Evolutionary conservation across 1,284 basidiomycete genomes (phyloP).

Genomic region (Apiotrichum domesticum): DNA sequence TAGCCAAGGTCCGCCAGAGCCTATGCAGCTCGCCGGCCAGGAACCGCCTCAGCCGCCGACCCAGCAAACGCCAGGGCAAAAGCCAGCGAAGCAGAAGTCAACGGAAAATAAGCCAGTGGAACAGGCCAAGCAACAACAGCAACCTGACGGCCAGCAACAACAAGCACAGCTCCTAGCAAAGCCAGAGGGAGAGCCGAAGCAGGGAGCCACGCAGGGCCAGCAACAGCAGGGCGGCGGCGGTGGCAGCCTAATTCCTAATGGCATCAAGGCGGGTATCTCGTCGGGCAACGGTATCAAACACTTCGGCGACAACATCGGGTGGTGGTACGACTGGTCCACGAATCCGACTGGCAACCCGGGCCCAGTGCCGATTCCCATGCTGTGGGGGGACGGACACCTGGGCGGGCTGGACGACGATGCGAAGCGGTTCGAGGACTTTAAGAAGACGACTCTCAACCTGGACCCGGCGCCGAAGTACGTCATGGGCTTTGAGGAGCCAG

Average conservation of each 20-base stretch:
- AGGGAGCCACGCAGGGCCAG: too few species aligned
- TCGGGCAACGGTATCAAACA: constrained; percentile 27
- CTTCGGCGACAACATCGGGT: constrained; percentile 34
- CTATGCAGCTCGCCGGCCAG: too few species aligned
- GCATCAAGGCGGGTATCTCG: constrained; percentile 43
- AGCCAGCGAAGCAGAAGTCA: too few species aligned
- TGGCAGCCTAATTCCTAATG: constrained; percentile 9
- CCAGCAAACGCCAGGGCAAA: too few species aligned
- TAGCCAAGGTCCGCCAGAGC: too few species aligned
- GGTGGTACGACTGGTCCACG: constrained; percentile 30
- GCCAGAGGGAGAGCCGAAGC: background rate
- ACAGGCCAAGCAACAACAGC: too few species aligned
- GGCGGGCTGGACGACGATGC: constrained; percentile 32
- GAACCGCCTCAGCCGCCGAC: too few species aligned
- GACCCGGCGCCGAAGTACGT: constrained; percentile 27
- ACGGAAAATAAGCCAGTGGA: too few species aligned
- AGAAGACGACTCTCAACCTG: constrained; percentile 1
- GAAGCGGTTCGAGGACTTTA: constrained; percentile 33
- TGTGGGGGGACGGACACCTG: constrained; percentile 42
- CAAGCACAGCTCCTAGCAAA: background rate
- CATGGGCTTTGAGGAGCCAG: constrained; percentile 45
- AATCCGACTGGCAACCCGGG: constrained; percentile 7
- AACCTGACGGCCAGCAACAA: too few species aligned
- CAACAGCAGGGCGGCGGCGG: background rate
- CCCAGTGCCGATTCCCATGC: constrained; percentile 30